These are phyloP conservation scores for Trichoderma lentiforme DNA, from an alignment of 2,329 filamentous ascomycete species.

Conservation along the genomic window DNA sequence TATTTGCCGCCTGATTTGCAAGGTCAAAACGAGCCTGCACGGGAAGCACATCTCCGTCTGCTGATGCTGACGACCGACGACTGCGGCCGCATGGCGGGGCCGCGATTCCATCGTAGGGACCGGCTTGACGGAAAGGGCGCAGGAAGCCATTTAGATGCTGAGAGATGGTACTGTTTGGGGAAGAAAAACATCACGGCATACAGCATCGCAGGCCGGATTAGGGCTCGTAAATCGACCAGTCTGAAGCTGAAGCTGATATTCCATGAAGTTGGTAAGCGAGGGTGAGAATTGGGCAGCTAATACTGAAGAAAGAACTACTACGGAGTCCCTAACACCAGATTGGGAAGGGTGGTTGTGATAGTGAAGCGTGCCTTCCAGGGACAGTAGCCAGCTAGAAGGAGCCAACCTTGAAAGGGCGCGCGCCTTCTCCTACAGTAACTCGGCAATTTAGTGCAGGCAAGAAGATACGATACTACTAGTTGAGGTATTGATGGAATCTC, in stretches of 20 bases:
- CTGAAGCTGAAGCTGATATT: neutral
- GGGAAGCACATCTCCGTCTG: constrained; percentile 10
- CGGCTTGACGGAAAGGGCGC: constrained; percentile 1
- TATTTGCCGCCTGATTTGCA: neutral
- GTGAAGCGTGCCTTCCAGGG: neutral
- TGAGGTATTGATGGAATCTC: neutral
- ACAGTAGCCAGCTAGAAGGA: neutral
- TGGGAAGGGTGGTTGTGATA: neutral
- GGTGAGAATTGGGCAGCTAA: neutral
- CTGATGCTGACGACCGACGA: constrained; percentile 15
- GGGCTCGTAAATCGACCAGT: neutral
- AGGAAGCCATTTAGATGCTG: neutral
- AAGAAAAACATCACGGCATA: neutral
- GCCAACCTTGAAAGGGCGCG: neutral
- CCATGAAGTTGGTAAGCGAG: neutral
- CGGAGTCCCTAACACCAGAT: neutral
- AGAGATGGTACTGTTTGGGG: neutral
- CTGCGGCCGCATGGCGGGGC: constrained; percentile 17
- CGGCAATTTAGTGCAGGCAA: neutral
- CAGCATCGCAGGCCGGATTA: neutral
- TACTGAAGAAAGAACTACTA: neutral
- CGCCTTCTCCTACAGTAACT: neutral
- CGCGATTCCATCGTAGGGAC: constrained; percentile 8
- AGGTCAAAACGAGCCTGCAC: neutral
- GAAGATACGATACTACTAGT: too few species aligned